A percentile compares a stretch with the other conserved stretches of the same genome.
Conservation (phyloP, 1,284 basidiomycete genomes). For the Irpex rosettiformis region DNA sequence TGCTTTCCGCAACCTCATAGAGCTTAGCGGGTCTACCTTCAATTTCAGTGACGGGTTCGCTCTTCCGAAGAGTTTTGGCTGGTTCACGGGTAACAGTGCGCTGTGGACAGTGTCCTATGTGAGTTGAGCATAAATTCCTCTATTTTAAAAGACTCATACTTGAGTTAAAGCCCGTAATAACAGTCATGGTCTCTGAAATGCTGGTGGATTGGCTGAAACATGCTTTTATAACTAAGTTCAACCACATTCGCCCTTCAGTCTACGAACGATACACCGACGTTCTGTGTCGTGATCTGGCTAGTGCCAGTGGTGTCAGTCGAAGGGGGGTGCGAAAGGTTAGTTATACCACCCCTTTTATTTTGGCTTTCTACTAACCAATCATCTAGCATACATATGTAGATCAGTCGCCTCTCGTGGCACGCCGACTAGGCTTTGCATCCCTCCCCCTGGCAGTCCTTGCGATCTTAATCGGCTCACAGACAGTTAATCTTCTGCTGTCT, state of each 20-base stretch:
- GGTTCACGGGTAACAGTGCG: slow-evolving; percentile 75
- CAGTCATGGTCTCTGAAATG: slow-evolving; percentile 91
- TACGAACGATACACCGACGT: slow-evolving; percentile 97
- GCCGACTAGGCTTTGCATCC: slow-evolving; percentile 91
- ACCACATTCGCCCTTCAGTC: slow-evolving; percentile 91
- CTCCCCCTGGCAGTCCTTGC: slow-evolving; percentile 90
- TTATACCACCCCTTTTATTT: too few species aligned
- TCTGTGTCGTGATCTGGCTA: slow-evolving; percentile 89
- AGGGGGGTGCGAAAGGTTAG: slow-evolving; percentile 67
- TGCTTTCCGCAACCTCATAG: slow-evolving; percentile 93
- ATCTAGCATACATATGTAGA: slow-evolving; percentile 94
- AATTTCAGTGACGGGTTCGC: slow-evolving; percentile 67
- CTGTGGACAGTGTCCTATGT: slow-evolving; percentile 91
- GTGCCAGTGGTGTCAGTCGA: slow-evolving; percentile 70
- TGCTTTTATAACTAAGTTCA: slow-evolving; percentile 98
- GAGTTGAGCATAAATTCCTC: slow-evolving; percentile 35
- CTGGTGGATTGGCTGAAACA: slow-evolving; percentile 99
- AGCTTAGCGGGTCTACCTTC: slow-evolving; percentile 88
- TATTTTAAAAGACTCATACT: too few species aligned
- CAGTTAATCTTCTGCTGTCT: slow-evolving; percentile 60
- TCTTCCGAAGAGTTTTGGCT: slow-evolving; percentile 83
- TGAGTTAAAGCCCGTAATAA: slow-evolving; percentile 85
- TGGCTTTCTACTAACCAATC: too few species aligned
- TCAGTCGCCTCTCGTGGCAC: slow-evolving; percentile 91
- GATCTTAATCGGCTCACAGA: slow-evolving; percentile 87